Evolutionary conservation across 73 alveolate genomes (phyloP).

Genomic region (Tetrahymena thermophila): DNA sequence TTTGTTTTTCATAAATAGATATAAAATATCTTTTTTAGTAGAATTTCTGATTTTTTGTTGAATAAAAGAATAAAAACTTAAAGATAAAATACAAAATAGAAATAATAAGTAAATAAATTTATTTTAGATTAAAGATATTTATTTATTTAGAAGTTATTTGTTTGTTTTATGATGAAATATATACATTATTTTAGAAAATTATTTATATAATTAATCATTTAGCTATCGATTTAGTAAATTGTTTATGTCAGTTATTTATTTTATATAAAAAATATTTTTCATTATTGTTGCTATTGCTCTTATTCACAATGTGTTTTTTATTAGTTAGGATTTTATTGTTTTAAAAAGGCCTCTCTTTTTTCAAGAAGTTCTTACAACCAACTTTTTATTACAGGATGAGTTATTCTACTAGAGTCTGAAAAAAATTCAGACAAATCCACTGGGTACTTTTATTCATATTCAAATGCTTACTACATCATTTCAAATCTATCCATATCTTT

Average conservation of each 20-base stretch:
- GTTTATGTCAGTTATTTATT: no score
- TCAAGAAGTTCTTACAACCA: background rate
- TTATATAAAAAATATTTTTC: background rate
- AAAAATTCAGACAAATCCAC: background rate
- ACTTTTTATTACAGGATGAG: background rate
- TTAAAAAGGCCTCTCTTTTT: background rate
- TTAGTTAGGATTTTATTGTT: background rate
- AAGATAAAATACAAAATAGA: background rate
- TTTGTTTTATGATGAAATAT: background rate
- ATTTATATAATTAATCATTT: background rate
- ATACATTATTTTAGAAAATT: background rate
- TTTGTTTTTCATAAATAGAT: background rate
- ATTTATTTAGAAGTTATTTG: background rate
- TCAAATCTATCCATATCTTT: constrained; percentile 33
- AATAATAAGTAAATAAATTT: no score
- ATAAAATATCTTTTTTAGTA: background rate
- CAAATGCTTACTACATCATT: constrained; percentile 35
- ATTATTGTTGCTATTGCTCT: background rate
- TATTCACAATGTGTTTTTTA: background rate
- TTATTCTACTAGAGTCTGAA: background rate
- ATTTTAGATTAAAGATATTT: no score
- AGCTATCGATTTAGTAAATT: no score
- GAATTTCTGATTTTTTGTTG: background rate
- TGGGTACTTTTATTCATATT: constrained; percentile 11
- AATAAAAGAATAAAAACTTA: background rate